phyloP scores from a whole-genome alignment of 108 stramenopile species.

The Cyclostephanos tholiformis region DNA sequence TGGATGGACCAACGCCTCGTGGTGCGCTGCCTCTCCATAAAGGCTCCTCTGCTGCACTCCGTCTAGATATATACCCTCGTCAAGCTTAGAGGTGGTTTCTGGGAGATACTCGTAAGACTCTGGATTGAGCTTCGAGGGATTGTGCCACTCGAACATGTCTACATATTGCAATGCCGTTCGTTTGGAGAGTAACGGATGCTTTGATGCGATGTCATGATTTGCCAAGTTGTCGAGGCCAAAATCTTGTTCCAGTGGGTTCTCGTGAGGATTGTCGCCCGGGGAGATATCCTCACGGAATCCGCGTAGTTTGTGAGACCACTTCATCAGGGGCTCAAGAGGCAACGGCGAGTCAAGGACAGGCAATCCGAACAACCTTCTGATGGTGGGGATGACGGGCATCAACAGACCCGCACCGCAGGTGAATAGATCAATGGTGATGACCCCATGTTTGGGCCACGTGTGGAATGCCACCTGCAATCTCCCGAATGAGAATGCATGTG shows the following conservation, averaged over 20 bases:
- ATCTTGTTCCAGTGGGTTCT: conserved; percentile 28
- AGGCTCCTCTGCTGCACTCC: conserved; percentile 69
- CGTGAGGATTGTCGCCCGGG: not conserved
- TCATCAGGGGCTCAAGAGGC: conserved; percentile 18
- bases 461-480: conserved; percentile 63
- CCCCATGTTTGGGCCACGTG: conserved; percentile 77
- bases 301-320: conserved; percentile 64
- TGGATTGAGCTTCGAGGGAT: conserved; percentile 9
- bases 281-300: conserved; percentile 41
- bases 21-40: conserved; percentile 80
- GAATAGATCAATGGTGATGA: conserved; percentile 76
- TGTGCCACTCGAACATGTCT: conserved; percentile 29
- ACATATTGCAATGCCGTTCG: conserved; percentile 37
- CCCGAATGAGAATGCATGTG: not conserved
- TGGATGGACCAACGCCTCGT: conserved; percentile 94
- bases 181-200: conserved; percentile 36
- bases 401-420: conserved; percentile 56
- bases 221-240: conserved; percentile 16
- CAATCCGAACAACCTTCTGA: conserved; percentile 59
- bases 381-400: conserved; percentile 61
- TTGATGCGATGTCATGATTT: conserved; percentile 13
- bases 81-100: too few species aligned
- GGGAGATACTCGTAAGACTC: too few species aligned
- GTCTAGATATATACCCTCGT: conserved; percentile 9
- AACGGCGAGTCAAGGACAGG: not conserved